These are phyloP conservation scores for Monascus ruber DNA, from an alignment of 2,329 filamentous ascomycete species.

Conservation along the genomic window DNA sequence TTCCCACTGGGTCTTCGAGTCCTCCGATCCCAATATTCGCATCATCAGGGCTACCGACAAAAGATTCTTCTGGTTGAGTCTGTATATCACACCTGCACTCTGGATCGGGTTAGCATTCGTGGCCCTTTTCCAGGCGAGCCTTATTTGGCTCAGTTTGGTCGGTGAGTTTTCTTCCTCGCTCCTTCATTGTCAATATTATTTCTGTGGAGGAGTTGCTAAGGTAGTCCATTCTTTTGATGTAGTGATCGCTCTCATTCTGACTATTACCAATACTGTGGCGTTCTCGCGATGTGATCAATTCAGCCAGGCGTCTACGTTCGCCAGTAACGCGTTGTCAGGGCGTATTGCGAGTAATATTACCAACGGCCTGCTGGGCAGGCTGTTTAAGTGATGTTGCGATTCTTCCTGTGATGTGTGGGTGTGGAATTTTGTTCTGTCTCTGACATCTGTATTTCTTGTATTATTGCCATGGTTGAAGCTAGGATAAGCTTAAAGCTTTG, in stretches of 20 bases:
- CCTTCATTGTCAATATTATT: neutral
- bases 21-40: slow-evolving; percentile 33
- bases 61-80: slow-evolving; percentile 41
- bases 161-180: slow-evolving; percentile 25
- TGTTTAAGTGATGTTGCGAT: slow-evolving; percentile 24
- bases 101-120: slow-evolving; percentile 39
- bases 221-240: neutral
- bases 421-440: too few relatives aligned
- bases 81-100: slow-evolving; percentile 37
- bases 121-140: slow-evolving; percentile 34
- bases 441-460: too few relatives aligned
- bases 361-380: slow-evolving; percentile 42
- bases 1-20: slow-evolving; percentile 42
- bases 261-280: slow-evolving; percentile 41
- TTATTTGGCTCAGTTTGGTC: slow-evolving; percentile 41
- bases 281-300: slow-evolving; percentile 43
- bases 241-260: slow-evolving; percentile 38
- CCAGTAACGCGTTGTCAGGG: slow-evolving; percentile 44
- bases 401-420: too few relatives aligned
- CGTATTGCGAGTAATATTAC: slow-evolving; percentile 45
- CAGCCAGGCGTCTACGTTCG: slow-evolving; percentile 47
- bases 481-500: too few relatives aligned
- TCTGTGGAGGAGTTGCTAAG: neutral
- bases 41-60: slow-evolving; percentile 38
- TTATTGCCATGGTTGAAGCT: too few relatives aligned